Percentiles rank a stretch among this genome's conserved stretches.
phyloP scores from a whole-genome alignment of 2,329 filamentous ascomycete species.

The Talaromyces sp. region DNA sequence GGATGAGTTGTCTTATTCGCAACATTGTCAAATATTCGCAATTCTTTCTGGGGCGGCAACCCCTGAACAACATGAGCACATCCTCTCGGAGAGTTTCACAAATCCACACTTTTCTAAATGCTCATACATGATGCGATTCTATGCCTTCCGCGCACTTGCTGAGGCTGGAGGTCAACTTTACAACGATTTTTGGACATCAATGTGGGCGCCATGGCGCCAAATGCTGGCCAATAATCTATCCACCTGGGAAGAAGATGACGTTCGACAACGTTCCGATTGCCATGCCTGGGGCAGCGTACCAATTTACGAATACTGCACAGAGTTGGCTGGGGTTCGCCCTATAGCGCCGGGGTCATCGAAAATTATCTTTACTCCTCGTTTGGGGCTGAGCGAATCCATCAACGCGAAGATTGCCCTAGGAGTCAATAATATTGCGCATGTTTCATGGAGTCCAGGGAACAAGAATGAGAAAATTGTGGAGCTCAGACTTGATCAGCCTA shows the following conservation, averaged over 20 bases:
- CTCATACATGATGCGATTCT: neutral
- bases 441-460: too few species aligned
- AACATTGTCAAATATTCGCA: neutral
- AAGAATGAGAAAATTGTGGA: too few species aligned
- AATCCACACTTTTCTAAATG: neutral
- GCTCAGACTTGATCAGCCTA: too few species aligned
- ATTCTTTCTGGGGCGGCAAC: neutral
- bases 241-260: conserved; percentile 45
- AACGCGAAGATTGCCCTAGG: too few species aligned
- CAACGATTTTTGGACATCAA: neutral
- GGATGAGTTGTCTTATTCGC: neutral
- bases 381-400: too few species aligned
- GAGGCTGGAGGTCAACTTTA: neutral
- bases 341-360: neutral
- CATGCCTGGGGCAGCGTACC: conserved; percentile 46
- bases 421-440: too few species aligned
- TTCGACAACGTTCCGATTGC: conserved; percentile 44
- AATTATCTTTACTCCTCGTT: too few species aligned
- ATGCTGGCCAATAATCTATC: conserved; percentile 30
- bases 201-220: neutral
- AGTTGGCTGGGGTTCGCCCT: conserved; percentile 24
- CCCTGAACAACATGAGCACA: neutral
- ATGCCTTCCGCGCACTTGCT: neutral
- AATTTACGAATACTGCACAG: conserved; percentile 42
- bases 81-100: neutral